These are phyloP conservation scores for Jaenimonas drosophilae DNA, from an alignment of 208 protist genomes.

Conservation along the genomic window DNA sequence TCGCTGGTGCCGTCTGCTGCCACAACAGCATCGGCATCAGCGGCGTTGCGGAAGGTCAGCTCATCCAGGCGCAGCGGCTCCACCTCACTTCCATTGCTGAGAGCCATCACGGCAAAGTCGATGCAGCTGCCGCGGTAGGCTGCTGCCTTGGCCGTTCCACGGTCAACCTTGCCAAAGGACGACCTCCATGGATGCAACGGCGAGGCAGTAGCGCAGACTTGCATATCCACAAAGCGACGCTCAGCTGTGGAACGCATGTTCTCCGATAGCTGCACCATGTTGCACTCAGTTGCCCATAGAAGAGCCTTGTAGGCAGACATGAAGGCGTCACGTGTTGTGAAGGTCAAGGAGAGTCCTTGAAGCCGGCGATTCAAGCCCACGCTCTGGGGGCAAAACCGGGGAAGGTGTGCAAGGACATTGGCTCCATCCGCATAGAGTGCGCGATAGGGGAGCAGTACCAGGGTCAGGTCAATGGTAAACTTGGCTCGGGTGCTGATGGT, in stretches of 20 bases:
- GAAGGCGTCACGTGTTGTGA: constrained; percentile 59
- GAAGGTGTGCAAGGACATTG: constrained; percentile 52
- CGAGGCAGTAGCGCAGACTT: constrained; percentile 41
- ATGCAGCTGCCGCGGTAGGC: constrained; percentile 39
- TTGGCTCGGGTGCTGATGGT: constrained; percentile 46
- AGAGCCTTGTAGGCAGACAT: constrained; percentile 74
- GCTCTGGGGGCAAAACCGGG: constrained; percentile 38
- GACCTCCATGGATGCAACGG: constrained; percentile 48
- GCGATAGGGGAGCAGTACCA: constrained; percentile 62
- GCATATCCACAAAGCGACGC: constrained; percentile 26
- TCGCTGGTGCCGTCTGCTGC: too few relatives aligned
- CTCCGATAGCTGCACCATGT: constrained; percentile 20
- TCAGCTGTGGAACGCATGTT: constrained; percentile 6
- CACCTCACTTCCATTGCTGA: constrained; percentile 7
- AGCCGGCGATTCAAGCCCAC: constrained; percentile 37
- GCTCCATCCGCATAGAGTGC: constrained; percentile 15
- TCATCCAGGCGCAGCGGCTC: constrained; percentile 47
- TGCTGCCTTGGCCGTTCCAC: constrained; percentile 8
- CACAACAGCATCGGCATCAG: constrained; percentile 51
- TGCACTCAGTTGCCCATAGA: constrained; percentile 76
- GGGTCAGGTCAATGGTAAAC: constrained; percentile 58
- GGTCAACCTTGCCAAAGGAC: constrained; percentile 12
- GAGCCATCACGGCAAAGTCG: constrained; percentile 33
- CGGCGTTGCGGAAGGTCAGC: too few relatives aligned
- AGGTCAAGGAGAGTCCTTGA: constrained; percentile 54